Evolutionary conservation across 495 filamentous ascomycete species (phyloP), one percentile per base, ranked within the genome.

Genomic region (Aspergillus homomorphus): DNA sequence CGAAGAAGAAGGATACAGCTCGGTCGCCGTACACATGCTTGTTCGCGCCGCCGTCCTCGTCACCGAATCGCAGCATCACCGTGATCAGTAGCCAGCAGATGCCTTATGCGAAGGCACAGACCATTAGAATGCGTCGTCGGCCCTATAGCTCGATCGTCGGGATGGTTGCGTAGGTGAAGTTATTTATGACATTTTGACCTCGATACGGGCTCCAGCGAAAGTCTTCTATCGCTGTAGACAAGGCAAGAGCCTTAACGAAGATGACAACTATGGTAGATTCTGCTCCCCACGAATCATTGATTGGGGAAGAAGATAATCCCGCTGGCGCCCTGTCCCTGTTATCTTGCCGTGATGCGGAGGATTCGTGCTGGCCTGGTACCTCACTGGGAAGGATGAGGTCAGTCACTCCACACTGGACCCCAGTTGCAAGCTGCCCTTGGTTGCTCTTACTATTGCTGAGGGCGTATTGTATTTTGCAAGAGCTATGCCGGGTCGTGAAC

Each of bases 1-100:
- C 58, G 49, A 83, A 82, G 59, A 84, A 76, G 62, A 84, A 84
- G 4, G 75, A 68, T 16, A 82, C 67, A 0, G 76, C 78, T 21
- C 73, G 69, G 38, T 70, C 66, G 14, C 66, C 76, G 49, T 62
- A 69, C 20, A 18, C 43, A 45, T 45, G 20, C 16, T 45, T n/a
- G 43, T 45, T n/a, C 12, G 43, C 20, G 20, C 20, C n/a, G 1
- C 16, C 43, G 1, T 20, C 16, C 43, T 45, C n/a, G 8, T 45
- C 43, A 18, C 43, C 18, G 8, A 77, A 81, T 22, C 75, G 57
- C 43, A 78, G 76, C 9, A 84, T 63, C 1, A 84, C 78, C 2
- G 73, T 79, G 0, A 81, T 45, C 43, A 45, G 78, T 0, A 80
- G 63, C 45, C 80, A 80, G 56, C 80, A 80, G 0, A 69, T 63